These are phyloP conservation scores for Eruca vesicaria DNA, from an alignment of 441 rosid genomes.

Conservation along the genomic window DNA sequence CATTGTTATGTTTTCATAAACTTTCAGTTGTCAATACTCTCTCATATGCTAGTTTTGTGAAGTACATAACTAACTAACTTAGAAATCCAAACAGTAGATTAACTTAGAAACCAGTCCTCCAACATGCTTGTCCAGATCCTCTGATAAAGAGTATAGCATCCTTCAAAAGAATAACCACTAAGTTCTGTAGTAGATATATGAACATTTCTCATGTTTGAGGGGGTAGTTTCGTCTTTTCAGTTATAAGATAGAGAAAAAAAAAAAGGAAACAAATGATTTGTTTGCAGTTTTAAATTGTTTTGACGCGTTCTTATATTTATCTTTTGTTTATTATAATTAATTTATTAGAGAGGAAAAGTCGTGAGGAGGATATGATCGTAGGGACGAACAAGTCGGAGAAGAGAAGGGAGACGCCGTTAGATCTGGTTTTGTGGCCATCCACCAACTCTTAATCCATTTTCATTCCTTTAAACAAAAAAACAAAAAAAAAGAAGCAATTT, in stretches of 20 bases:
- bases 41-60: not conserved
- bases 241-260: not conserved
- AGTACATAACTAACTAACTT: not conserved
- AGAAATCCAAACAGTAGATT: not conserved
- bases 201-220: not conserved
- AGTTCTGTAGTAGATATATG: not conserved
- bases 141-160: not conserved
- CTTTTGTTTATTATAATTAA: not conserved
- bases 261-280: not conserved
- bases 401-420: slow-evolving; percentile 29
- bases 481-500: not conserved
- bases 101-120: not conserved
- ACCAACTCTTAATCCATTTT: too few species aligned
- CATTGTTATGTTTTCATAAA: not conserved
- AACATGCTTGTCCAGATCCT: not conserved
- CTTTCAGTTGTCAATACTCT: not conserved
- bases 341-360: not conserved
- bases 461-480: not conserved
- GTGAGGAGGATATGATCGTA: slow-evolving; percentile 7
- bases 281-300: not conserved
- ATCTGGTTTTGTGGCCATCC: slow-evolving; percentile 31
- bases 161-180: not conserved
- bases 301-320: not conserved
- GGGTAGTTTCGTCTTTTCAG: not conserved
- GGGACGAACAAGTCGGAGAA: slow-evolving; percentile 26